A percentile compares a stretch with the other conserved stretches of the same genome.
These are phyloP conservation scores for Oidium heveae DNA, from an alignment of 2,329 filamentous ascomycete genomes.

Conservation along the genomic window DNA sequence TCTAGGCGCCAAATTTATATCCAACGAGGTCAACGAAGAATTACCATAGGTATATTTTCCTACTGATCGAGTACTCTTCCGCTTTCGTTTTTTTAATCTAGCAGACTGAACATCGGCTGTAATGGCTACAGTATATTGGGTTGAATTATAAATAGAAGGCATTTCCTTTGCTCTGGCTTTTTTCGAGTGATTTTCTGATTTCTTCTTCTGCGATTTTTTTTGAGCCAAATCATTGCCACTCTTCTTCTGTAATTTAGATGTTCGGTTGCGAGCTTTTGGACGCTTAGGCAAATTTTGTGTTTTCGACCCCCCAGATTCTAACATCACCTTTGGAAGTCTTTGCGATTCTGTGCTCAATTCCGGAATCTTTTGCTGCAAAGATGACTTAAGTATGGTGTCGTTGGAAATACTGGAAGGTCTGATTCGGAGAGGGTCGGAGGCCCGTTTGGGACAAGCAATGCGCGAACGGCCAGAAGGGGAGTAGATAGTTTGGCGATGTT, in stretches of 20 bases:
- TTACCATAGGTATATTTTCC: conserved; percentile 14
- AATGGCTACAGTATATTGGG: no score
- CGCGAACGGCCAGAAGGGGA: background rate
- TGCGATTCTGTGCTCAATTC: background rate
- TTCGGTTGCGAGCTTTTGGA: background rate
- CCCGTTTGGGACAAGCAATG: background rate
- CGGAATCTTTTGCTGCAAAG: no score
- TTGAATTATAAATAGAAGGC: no score
- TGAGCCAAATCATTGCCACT: background rate
- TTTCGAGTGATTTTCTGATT: background rate
- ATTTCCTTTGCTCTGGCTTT: no score
- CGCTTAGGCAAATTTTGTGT: background rate
- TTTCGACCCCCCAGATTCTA: background rate
- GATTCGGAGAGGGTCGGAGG: background rate
- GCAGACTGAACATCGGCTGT: conserved; percentile 16
- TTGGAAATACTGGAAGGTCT: background rate
- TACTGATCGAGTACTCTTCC: conserved; percentile 35
- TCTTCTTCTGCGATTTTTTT: background rate
- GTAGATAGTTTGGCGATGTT: background rate
- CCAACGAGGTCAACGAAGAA: conserved; percentile 40
- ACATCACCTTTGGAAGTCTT: background rate
- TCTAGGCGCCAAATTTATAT: conserved; percentile 45
- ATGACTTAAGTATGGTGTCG: no score
- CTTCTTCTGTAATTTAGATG: background rate
- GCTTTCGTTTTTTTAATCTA: conserved; percentile 34